Base-by-base conservation (phyloP, 2,329 filamentous ascomycete genomes). In the Fusarium bulbicola region DNA sequence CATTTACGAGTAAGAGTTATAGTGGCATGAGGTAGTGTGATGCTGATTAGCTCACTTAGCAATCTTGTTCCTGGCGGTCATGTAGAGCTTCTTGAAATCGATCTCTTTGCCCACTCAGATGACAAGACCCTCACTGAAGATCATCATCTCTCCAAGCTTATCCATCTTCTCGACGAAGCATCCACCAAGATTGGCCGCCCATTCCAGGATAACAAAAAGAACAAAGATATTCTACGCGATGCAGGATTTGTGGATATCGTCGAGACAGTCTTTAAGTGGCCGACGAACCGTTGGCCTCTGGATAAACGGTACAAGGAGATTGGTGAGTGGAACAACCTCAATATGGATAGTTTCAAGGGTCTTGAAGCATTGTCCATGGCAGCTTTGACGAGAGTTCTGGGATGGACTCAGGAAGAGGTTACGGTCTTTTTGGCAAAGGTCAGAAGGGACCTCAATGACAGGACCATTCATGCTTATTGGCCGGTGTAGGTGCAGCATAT, bases 381-480 rank as follows among this genome's bases (percentile, higher is more conserved):
- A 8, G 63, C 56, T 10, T 49, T 72, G 14, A 72, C 73, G 0
- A 52, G 70, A 16, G 67, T 61, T 1, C 60, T 72, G 8, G 61
- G 63, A 1, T 75, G 73, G 73, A 64, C 42, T 5, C 39, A 62
- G 20, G 63, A 73, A 2, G 63, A 73, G 26, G 66, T 72, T 4
- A 36, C 47, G 9, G 26, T 43, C 3, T 68, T 76, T n/a, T 24
- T 76, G 2, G 62, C 58, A 1, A 52, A 52, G 12, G 74, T 76
- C 7, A 68, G 61, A 21, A 71, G 63, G 40, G 74, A 76, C 2
- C 16, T 76, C 9, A 64, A 58, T 16, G 63, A 66, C 15, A 74
- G 53, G 26, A 20, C 37, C 0, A 72, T 76, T 5, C 74, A 76
- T 50, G 70, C 74, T 21, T 75, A 75, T n/a, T 76, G 70, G 70